phyloP scores from a whole-genome alignment of 1,284 basidiomycete genomes.

The Gymnopus androsaceus region DNA sequence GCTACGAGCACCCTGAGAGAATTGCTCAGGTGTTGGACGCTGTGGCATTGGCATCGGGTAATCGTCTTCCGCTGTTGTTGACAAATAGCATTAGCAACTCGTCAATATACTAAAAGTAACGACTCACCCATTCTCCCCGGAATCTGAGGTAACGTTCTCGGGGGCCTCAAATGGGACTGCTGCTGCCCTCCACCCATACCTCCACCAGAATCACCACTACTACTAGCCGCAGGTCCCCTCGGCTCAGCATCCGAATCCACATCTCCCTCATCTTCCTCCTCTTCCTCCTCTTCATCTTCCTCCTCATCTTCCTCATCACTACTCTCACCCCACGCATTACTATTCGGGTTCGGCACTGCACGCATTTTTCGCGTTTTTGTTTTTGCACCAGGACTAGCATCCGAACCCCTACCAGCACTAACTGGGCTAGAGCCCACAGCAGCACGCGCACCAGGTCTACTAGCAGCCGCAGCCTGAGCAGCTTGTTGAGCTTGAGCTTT shows the following conservation, averaged over 20 bases:
- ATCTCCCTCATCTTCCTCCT: slow-evolving; percentile 55
- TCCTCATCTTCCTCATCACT: slow-evolving; percentile 78
- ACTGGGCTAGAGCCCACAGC: neutral
- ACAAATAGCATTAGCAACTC: slow-evolving; percentile 16
- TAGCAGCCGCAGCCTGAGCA: slow-evolving; percentile 71
- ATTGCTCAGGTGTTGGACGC: slow-evolving; percentile 26
- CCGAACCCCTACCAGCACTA: neutral
- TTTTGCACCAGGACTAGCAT: too few relatives aligned
- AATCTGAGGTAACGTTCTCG: slow-evolving; percentile 48
- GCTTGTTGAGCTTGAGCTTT: slow-evolving; percentile 81
- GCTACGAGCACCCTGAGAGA: slow-evolving; percentile 45
- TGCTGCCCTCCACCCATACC: slow-evolving; percentile 14
- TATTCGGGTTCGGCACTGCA: slow-evolving; percentile 30
- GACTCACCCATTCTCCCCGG: slow-evolving; percentile 38
- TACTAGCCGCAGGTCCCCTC: slow-evolving; percentile 22
- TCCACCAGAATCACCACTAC: slow-evolving; percentile 2
- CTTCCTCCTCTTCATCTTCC: slow-evolving; percentile 74
- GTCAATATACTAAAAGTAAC: neutral
- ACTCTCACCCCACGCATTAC: slow-evolving; percentile 72
- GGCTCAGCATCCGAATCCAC: slow-evolving; percentile 28
- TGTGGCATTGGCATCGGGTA: too few relatives aligned
- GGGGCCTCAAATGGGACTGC: slow-evolving; percentile 34
- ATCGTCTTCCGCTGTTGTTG: neutral
- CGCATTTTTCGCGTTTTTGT: slow-evolving; percentile 57
- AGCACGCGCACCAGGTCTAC: slow-evolving; percentile 56